Conservation (phyloP, 306 rosid species). For the Cyamopsis tetragonoloba region DNA sequence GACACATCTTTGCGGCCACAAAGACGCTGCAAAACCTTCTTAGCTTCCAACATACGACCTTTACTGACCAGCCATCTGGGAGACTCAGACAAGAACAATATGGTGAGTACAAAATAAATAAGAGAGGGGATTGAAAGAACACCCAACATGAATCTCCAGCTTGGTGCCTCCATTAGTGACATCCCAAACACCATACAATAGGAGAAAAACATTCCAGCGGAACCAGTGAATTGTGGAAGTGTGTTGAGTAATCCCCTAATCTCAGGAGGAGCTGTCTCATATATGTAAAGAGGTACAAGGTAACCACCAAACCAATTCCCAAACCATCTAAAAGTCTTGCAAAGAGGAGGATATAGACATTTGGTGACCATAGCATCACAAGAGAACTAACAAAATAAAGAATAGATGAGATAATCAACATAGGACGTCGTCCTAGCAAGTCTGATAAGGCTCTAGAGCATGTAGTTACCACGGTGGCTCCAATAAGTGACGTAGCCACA, state of each 20-base stretch:
- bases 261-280: slow-evolving; percentile 97
- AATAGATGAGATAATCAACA: slow-evolving; percentile 74
- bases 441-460: slow-evolving; percentile 84
- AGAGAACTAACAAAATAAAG: slow-evolving; percentile 77
- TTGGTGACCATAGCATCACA: slow-evolving; percentile 95
- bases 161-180: slow-evolving; percentile 63
- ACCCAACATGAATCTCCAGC: slow-evolving; percentile 95
- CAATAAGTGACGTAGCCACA: slow-evolving; percentile 91
- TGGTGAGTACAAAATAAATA: slow-evolving; percentile 52
- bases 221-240: slow-evolving; percentile 90
- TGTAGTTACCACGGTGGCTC: slow-evolving; percentile 85
- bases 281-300: slow-evolving; percentile 83
- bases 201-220: slow-evolving; percentile 88
- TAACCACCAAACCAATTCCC: slow-evolving; percentile 84
- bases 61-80: slow-evolving; percentile 97
- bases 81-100: slow-evolving; percentile 88
- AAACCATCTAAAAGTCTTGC: slow-evolving; percentile 92
- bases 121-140: slow-evolving; percentile 80
- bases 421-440: slow-evolving; percentile 80
- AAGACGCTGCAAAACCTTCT: slow-evolving; percentile 70
- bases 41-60: slow-evolving; percentile 93
- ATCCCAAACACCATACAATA: slow-evolving; percentile 94
- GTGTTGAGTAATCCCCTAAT: slow-evolving; percentile 86
- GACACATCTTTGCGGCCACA: slow-evolving; percentile 87
- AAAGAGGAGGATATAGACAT: slow-evolving; percentile 73